Percentiles rank a stretch among this genome's conserved stretches.
Conservation (phyloP, 2,329 filamentous ascomycete genomes). For the Keithomyces neogunnii region DNA sequence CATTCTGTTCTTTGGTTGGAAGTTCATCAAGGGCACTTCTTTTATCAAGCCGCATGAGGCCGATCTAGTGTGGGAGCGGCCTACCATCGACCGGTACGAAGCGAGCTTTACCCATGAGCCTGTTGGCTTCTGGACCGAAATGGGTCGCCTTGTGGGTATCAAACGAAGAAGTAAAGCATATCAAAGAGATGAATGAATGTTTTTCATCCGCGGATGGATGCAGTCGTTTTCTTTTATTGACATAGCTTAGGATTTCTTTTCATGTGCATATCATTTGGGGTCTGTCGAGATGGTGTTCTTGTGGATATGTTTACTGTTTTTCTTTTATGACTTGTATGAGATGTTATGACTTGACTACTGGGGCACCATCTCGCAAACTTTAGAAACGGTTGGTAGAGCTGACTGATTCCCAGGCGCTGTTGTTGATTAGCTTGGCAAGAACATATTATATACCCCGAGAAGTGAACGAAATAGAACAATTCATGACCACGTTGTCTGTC, state of each 20-base stretch:
- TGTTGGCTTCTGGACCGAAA: constrained; percentile 47
- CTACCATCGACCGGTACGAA: constrained; percentile 50
- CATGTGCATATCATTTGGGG: background rate
- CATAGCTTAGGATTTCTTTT: background rate
- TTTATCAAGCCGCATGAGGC: constrained; percentile 43
- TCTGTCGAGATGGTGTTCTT: background rate
- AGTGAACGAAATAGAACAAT: background rate
- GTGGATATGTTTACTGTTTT: background rate
- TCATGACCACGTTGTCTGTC: background rate
- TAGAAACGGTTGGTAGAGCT: background rate
- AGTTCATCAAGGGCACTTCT: constrained; percentile 51
- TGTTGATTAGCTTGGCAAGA: background rate
- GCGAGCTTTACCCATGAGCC: constrained; percentile 38
- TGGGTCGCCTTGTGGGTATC: constrained; percentile 37
- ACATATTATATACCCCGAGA: constrained; percentile 5
- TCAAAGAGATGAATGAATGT: constrained; percentile 6
- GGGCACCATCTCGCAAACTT: constrained; percentile 3
- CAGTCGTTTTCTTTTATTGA: background rate
- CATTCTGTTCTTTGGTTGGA: constrained; percentile 51
- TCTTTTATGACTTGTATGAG: background rate
- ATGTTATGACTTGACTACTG: background rate
- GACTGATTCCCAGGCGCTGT: background rate
- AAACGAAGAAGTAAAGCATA: constrained; percentile 15
- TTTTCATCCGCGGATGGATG: background rate
- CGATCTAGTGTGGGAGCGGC: constrained; percentile 54